phyloP scores from a whole-genome alignment of 805 yeast species.

The Zygosaccharomyces rouxii region DNA sequence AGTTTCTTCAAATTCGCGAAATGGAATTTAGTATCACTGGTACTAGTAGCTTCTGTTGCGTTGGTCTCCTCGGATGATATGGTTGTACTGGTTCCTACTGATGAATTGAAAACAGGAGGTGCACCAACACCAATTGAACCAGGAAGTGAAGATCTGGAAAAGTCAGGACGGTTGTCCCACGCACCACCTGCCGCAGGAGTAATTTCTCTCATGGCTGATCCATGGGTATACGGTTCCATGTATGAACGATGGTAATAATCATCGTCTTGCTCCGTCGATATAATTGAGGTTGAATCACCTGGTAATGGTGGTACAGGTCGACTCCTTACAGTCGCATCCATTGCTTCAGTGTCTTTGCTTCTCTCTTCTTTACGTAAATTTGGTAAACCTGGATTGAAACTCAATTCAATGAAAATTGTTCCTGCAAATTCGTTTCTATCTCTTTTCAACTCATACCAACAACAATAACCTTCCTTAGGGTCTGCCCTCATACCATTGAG shows the following conservation, averaged over 20 bases:
- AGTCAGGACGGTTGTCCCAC: neutral
- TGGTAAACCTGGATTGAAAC: constrained; percentile 62
- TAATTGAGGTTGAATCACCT: constrained; percentile 11
- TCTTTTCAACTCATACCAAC: constrained; percentile 71
- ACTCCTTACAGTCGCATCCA: constrained; percentile 28
- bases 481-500: constrained; percentile 64
- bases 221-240: constrained; percentile 24
- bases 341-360: constrained; percentile 13
- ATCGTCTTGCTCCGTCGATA: neutral
- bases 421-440: constrained; percentile 74
- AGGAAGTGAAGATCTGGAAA: constrained; percentile 3
- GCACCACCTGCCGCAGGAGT: constrained; percentile 18
- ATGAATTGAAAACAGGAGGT: constrained; percentile 19
- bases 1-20: constrained; percentile 35
- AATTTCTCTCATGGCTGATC: constrained; percentile 27
- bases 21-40: constrained; percentile 33
- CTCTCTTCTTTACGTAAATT: constrained; percentile 9
- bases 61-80: constrained; percentile 21
- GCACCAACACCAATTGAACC: neutral
- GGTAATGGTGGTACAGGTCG: constrained; percentile 36
- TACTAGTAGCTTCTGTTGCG: constrained; percentile 23
- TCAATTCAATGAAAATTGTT: constrained; percentile 82
- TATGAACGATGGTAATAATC: constrained; percentile 2
- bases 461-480: constrained; percentile 72
- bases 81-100: constrained; percentile 25